Base-by-base conservation (phyloP, 805 yeast species). In the Lipomyces kockii region DNA sequence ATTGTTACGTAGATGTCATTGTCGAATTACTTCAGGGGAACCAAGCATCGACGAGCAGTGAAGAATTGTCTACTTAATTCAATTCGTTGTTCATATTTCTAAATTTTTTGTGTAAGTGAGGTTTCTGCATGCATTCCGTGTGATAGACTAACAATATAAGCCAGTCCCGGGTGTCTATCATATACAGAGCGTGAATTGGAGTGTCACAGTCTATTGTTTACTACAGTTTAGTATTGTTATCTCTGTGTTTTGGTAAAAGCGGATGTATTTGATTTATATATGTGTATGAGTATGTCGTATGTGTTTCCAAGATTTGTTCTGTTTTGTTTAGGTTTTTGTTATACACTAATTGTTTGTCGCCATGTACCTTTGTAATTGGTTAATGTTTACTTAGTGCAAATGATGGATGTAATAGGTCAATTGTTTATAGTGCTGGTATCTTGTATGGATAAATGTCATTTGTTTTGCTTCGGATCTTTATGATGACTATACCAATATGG, bases 1-100 rank as follows among this genome's bases (percentile, higher is more conserved):
- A 55, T n/a, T 11, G 49, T n/a, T 20, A 14, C n/a, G 12, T 37
- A 67, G 70, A 60, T 61, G 62, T 67, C 22, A 58, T 67, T 60
- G 54, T 61, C 3, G 63, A 61, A 22, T 46, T 67, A 17, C 37
- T 66, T n/a, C 49, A 34, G 46, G 27, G 34, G 27, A 27, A 27
- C 1, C 55, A 22, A 34, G 34, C 14, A 37, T 34, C 35, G 39
- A 32, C 3, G 55, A 53, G 52, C n/a, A n/a, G 39, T 20, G 27
- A n/a, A 29, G 17, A 25, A 5, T 27, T n/a, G 34, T 4, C 14
- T 60, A 46, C 32, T 52, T 5, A 55, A 6, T 32, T 51, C 27
- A 56, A 12, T 52, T 37, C 20, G 4, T 27, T 20, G 54, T 51
- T 35, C 29, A 22, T 35, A n/a, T 34, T 12, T 14, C 11, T 27